These are phyloP conservation scores for Pseudocercospora vitis DNA, from an alignment of 2,329 filamentous ascomycete species.

Conservation along the genomic window DNA sequence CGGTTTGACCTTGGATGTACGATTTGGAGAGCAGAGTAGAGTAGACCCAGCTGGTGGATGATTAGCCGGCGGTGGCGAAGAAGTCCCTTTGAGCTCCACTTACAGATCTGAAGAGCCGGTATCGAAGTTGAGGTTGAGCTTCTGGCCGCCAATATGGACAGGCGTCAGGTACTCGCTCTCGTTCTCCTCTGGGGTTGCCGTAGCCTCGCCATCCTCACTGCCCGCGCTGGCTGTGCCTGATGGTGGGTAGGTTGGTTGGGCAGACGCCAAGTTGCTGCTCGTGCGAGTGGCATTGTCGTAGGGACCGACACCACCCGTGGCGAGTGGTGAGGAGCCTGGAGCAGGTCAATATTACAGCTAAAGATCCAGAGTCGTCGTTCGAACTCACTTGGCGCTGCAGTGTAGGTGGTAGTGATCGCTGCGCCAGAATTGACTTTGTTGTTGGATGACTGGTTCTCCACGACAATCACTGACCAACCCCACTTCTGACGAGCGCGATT, in stretches of 20 bases:
- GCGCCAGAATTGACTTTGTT: not conserved
- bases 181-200: slow-evolving; percentile 63
- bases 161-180: slow-evolving; percentile 70
- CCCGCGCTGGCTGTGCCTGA: no score
- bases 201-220: slow-evolving; percentile 48
- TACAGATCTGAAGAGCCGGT: slow-evolving; percentile 72
- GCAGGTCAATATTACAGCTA: not conserved
- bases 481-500: slow-evolving; percentile 69
- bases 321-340: not conserved
- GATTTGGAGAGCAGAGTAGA: slow-evolving; percentile 56
- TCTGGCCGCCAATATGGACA: slow-evolving; percentile 68
- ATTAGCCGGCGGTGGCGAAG: slow-evolving; percentile 8
- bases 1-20: slow-evolving; percentile 53
- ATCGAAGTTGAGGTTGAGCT: slow-evolving; percentile 69
- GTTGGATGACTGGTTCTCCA: slow-evolving; percentile 12
- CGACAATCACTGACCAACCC: slow-evolving; percentile 40
- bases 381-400: not conserved
- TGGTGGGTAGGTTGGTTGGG: no score
- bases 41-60: slow-evolving; percentile 62
- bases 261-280: no score
- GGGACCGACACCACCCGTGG: not conserved
- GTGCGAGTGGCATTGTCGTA: slow-evolving; percentile 15
- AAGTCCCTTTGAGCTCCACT: slow-evolving; percentile 30
- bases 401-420: not conserved
- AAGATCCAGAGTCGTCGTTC: no score